Evolutionary conservation across 2,329 filamentous ascomycete genomes (phyloP).

Genomic region (Fusarium ambrosium): DNA sequence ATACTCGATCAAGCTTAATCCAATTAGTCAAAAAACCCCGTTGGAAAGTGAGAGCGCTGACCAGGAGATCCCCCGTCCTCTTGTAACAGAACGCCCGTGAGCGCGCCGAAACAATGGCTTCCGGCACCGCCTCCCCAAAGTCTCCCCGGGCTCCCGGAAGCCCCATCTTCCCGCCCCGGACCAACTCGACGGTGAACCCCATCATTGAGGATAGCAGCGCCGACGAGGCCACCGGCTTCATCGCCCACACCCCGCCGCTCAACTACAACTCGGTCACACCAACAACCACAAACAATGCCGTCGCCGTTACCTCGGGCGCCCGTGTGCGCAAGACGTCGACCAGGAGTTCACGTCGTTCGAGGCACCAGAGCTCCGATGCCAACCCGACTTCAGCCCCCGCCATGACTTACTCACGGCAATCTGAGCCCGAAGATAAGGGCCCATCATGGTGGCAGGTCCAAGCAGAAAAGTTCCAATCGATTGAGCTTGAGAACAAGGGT

Average conservation of each 20-base stretch:
- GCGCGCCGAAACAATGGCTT: constrained; percentile 58
- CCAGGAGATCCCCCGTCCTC: constrained; percentile 9
- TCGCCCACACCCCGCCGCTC: constrained; percentile 51
- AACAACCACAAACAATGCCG: constrained; percentile 4
- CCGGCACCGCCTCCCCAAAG: constrained; percentile 39
- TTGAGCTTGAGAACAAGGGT: constrained; percentile 89
- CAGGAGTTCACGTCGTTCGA: constrained; percentile 20
- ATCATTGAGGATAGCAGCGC: constrained; percentile 43
- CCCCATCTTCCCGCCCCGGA: constrained; percentile 31
- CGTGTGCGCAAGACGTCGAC: constrained; percentile 32
- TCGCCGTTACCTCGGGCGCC: constrained; percentile 25
- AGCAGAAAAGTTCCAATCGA: constrained; percentile 65
- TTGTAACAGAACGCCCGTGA: constrained; percentile 56
- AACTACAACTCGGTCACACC: constrained; percentile 57
- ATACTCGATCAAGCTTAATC: background rate
- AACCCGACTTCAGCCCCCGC: constrained; percentile 14
- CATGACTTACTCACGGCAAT: constrained; percentile 32
- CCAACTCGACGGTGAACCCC: constrained; percentile 33
- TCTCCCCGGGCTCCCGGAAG: constrained; percentile 33
- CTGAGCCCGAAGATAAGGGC: constrained; percentile 38
- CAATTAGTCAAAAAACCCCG: background rate
- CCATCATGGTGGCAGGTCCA: constrained; percentile 66
- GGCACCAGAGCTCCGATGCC: constrained; percentile 16
- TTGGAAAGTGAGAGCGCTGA: background rate
- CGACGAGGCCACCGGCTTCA: constrained; percentile 60